A percentile compares a stretch with the other conserved stretches of the same genome.
Evolutionary conservation across 2,329 filamentous ascomycete genomes (phyloP).

Genomic region (Alternaria viburni): DNA sequence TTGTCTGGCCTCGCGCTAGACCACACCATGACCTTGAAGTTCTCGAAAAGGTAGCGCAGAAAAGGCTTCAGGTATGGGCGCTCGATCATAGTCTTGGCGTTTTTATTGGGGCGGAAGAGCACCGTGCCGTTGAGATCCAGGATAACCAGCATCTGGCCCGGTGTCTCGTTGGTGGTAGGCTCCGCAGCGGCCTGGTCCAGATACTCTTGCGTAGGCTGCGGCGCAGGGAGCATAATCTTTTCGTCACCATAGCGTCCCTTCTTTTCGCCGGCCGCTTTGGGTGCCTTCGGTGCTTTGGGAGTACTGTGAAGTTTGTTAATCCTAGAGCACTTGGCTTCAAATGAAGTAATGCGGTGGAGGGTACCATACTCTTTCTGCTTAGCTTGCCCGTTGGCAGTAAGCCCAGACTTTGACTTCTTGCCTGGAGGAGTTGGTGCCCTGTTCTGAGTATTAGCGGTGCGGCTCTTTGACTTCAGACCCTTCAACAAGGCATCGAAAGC

Average conservation of each 20-base stretch:
- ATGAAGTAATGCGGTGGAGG: constrained; percentile 12
- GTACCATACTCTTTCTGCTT: constrained; percentile 27
- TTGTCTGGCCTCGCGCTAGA: constrained; percentile 81
- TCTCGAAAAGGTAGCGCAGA: constrained; percentile 73
- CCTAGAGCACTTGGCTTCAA: constrained; percentile 5
- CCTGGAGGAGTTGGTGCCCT: constrained; percentile 24
- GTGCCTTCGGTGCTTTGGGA: background rate
- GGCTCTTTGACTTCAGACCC: constrained; percentile 14
- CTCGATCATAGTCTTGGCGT: constrained; percentile 61
- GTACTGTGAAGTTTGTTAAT: constrained; percentile 33
- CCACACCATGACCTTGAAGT: constrained; percentile 87
- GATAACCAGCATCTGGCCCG: constrained; percentile 76
- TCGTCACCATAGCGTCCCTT: constrained; percentile 26
- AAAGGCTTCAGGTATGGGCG: constrained; percentile 75
- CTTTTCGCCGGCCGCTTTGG: constrained; percentile 11
- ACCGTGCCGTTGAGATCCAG: constrained; percentile 95
- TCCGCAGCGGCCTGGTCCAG: constrained; percentile 58
- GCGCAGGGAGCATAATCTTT: constrained; percentile 56
- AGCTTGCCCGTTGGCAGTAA: constrained; percentile 16
- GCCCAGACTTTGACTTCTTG: constrained; percentile 20
- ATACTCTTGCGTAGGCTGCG: constrained; percentile 67
- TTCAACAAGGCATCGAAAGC: constrained; percentile 23
- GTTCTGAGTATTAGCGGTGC: constrained; percentile 18
- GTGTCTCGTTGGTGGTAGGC: constrained; percentile 44
- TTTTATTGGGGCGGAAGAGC: constrained; percentile 69